A percentile compares a stretch with the other conserved stretches of the same genome.
Conservation (phyloP, 805 yeast genomes). For the Sugiyamaella smithiae region DNA sequence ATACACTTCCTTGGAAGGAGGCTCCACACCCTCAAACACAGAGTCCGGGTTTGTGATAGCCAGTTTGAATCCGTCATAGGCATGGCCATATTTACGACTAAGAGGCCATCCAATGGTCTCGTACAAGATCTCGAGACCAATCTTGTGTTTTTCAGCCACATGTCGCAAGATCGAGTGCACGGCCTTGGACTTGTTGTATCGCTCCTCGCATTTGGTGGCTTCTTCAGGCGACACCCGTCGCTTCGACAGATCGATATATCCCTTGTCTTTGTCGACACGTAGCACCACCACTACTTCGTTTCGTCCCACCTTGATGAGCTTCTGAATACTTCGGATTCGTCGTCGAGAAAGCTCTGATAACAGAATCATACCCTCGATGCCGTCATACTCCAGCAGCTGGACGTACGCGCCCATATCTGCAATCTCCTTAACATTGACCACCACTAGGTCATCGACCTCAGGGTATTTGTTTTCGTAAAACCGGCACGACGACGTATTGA, state of each 20-base stretch:
- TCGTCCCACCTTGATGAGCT: conserved; percentile 95
- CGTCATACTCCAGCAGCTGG: conserved; percentile 91
- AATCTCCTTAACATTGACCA: conserved; percentile 87
- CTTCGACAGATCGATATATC: conserved; percentile 94
- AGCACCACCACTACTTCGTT: conserved; percentile 97
- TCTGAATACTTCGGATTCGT: conserved; percentile 97
- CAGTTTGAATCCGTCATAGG: conserved; percentile 94
- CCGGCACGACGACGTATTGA: conserved; percentile 73
- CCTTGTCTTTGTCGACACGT: conserved; percentile 98
- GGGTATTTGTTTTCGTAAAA: conserved; percentile 98
- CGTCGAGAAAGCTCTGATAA: conserved; percentile 95
- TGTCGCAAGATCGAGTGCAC: conserved; percentile 98
- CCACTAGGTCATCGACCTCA: conserved; percentile 97
- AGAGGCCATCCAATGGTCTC: conserved; percentile 95
- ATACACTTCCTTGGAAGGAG: conserved; percentile 71
- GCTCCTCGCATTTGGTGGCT: conserved; percentile 94
- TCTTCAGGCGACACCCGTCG: conserved; percentile 98
- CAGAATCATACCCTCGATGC: conserved; percentile 97
- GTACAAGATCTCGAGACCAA: conserved; percentile 82
- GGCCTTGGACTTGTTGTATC: conserved; percentile 93
- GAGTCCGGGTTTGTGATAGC: conserved; percentile 85
- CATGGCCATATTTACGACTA: conserved; percentile 92
- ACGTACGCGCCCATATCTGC: conserved; percentile 99
- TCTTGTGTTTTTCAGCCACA: conserved; percentile 94
- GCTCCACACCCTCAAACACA: conserved; percentile 74